A percentile compares a stretch with the other conserved stretches of the same genome.
These are phyloP conservation scores for Fusarium setosum DNA, from an alignment of 2,329 filamentous ascomycete genomes.

Conservation along the genomic window DNA sequence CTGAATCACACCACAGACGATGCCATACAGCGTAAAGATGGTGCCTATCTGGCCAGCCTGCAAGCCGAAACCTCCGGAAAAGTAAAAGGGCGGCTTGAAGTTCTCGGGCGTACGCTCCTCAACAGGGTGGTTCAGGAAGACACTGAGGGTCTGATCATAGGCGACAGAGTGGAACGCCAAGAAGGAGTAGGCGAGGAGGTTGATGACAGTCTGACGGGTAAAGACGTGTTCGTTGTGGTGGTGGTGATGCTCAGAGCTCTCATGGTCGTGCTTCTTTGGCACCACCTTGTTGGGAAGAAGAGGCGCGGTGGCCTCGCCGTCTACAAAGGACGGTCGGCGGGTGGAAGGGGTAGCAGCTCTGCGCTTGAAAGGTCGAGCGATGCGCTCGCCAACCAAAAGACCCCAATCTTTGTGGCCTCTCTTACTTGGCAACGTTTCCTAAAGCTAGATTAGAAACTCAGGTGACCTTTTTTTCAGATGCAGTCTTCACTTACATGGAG, in stretches of 20 bases:
- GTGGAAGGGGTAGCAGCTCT: constrained; percentile 38
- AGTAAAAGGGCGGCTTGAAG: constrained; percentile 79
- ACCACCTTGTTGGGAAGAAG: constrained; percentile 56
- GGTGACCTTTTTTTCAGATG: not conserved
- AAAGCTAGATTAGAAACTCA: constrained; percentile 1
- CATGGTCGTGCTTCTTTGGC: constrained; percentile 36
- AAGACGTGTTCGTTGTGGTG: constrained; percentile 73
- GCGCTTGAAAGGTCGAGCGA: constrained; percentile 58
- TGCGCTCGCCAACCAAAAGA: constrained; percentile 74
- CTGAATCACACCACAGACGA: constrained; percentile 83
- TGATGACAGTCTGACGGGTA: constrained; percentile 77
- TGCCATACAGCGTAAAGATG: constrained; percentile 85
- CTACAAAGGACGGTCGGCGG: constrained; percentile 61
- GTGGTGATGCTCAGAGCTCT: constrained; percentile 52
- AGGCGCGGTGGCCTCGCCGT: constrained; percentile 67
- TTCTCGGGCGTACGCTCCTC: constrained; percentile 68
- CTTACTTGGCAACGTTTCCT: constrained; percentile 84
- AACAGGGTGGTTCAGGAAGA: constrained; percentile 84
- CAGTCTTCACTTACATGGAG: constrained; percentile 64
- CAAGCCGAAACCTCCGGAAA: constrained; percentile 82
- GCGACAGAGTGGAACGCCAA: constrained; percentile 85
- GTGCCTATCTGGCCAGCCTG: constrained; percentile 81
- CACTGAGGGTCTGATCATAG: constrained; percentile 88
- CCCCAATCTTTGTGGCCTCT: constrained; percentile 80
- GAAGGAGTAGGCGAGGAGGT: constrained; percentile 82